Evolutionary conservation across 1,139 yeast species (phyloP).

Genomic region (Scheffersomyces illinoinensis): DNA sequence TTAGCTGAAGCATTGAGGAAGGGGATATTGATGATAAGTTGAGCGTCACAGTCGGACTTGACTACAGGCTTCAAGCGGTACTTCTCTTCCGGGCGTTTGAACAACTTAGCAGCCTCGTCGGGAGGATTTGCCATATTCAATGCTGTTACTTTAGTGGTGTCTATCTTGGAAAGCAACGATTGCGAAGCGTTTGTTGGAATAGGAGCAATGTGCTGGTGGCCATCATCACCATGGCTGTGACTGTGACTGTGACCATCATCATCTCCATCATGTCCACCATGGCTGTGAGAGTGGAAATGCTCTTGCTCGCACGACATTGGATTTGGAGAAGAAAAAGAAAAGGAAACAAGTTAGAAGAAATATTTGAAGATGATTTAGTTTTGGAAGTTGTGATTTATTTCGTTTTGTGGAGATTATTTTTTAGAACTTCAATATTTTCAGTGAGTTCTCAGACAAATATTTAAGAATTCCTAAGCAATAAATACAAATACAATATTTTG

Average conservation of each 20-base stretch:
- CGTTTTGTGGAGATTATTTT: neutral
- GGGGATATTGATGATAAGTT: constrained; percentile 73
- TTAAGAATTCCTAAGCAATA: too few species aligned
- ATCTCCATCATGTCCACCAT: constrained; percentile 13
- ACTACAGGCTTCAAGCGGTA: constrained; percentile 50
- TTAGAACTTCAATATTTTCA: neutral
- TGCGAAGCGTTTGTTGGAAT: constrained; percentile 72
- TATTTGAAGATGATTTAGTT: neutral
- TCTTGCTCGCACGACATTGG: constrained; percentile 45
- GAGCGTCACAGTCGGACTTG: constrained; percentile 81
- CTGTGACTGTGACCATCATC: constrained; percentile 18
- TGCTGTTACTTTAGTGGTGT: constrained; percentile 60
- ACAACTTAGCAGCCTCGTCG: constrained; percentile 53
- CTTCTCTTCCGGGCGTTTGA: constrained; percentile 43
- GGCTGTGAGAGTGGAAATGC: constrained; percentile 26
- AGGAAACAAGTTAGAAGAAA: neutral
- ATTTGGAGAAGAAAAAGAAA: neutral
- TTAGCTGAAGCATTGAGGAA: constrained; percentile 71
- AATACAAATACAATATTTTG: too few species aligned
- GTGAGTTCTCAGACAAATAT: neutral
- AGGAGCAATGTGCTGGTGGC: constrained; percentile 54
- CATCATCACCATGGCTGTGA: constrained; percentile 14
- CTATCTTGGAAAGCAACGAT: constrained; percentile 62
- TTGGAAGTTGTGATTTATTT: too few species aligned
- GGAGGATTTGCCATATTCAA: constrained; percentile 60